Evolutionary conservation across 805 yeast species (phyloP), one percentile per base, ranked within the genome.

Genomic region (Kazachstania kunashirensis): DNA sequence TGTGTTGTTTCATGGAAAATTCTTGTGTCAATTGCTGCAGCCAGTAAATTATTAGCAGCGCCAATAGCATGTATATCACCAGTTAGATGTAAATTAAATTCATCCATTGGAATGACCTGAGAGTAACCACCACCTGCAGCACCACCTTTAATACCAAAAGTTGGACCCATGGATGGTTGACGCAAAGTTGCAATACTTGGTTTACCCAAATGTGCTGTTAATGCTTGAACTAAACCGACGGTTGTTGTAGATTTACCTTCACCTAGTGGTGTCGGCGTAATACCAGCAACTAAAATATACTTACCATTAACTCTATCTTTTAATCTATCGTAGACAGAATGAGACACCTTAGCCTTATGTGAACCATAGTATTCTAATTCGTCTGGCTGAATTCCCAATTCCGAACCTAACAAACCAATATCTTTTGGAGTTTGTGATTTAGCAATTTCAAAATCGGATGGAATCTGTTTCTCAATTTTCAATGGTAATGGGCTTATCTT

Each of bases 71-170:
- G 97, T 48, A 89, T 89, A 60, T 89, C 98, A 57, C 97, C 97
- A 36, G 97, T 89, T 49, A 89, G 70, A 59, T 89, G 97, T 84
- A 89, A 77, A 68, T 92, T 89, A 70, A 89, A 89, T 65, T 89
- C 96, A 62, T 89, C 98, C 96, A 89, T 89, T 35, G 97, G 97
- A 51, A 89, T 88, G 31, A 89, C 97, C 65, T 89, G 97, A 2
- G 97, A 74, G 63, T 85, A 89, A 31, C 97, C 97, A 57, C 97
- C 98, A 50, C 98, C 98, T 14, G 97, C 97, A 41, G 98, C 98
- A 61, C 97, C 97, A 54, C 98, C 98, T 66, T 89, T 89, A 52
- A 89, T 86, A 60, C 98, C 98, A 53, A 89, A 89, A n/a, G 97
- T 89, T 33, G 98, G 98, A 27, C 97, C 97, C 96, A 89, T 85